Conservation (phyloP, 148 eudicot species). For the Persicaria maculosa region DNA sequence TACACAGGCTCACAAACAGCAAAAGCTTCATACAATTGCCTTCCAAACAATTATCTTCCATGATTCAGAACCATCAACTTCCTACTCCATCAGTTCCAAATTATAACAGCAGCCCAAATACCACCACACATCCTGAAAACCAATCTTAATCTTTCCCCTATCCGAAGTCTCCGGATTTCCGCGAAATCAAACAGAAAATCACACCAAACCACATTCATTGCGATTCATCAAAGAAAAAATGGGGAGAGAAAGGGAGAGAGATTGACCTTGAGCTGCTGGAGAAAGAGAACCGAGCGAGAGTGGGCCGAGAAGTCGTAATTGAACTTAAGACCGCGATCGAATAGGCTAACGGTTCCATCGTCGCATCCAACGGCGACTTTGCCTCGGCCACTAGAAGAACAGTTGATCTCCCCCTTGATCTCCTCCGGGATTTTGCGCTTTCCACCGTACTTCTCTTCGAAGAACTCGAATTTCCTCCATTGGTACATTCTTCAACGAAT, state of each 20-base stretch:
- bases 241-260: slow-evolving; percentile 4
- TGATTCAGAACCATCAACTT: not conserved
- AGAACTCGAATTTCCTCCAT: slow-evolving; percentile 97
- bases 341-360: slow-evolving; percentile 59
- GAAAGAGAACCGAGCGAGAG: slow-evolving; percentile 72
- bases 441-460: slow-evolving; percentile 76
- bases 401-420: slow-evolving; percentile 44
- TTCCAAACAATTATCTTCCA: not conserved
- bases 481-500: slow-evolving; percentile 49
- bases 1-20: not conserved
- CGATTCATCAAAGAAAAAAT: slow-evolving; percentile 2
- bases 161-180: not conserved
- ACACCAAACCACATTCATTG: not conserved
- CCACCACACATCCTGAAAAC: not conserved
- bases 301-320: slow-evolving; percentile 75
- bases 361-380: slow-evolving; percentile 62
- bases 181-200: not conserved
- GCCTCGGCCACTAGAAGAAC: slow-evolving; percentile 84
- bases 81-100: not conserved
- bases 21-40: not conserved
- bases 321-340: slow-evolving; percentile 90
- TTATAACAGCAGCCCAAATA: not conserved
- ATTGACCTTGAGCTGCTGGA: slow-evolving; percentile 87
- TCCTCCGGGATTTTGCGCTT: slow-evolving; percentile 58
- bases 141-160: not conserved